These are phyloP conservation scores for Hygrophorus pudorinus DNA, from an alignment of 768 basidiomycete genomes.

Conservation along the genomic window DNA sequence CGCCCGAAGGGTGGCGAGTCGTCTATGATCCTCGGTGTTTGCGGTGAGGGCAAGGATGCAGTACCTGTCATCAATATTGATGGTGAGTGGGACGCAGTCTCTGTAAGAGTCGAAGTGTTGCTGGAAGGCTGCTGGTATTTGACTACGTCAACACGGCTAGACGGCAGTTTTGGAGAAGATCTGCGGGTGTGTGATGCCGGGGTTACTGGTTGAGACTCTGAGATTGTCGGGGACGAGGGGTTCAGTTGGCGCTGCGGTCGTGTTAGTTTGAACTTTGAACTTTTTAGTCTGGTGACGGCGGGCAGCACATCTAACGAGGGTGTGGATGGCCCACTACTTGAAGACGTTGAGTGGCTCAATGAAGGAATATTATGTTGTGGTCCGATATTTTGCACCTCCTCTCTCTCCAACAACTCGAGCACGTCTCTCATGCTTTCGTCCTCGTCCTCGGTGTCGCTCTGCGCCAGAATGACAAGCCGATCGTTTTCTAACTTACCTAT, in stretches of 20 bases:
- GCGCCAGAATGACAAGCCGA: conserved; percentile 38
- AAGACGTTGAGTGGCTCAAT: not conserved
- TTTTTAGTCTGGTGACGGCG: conserved; percentile 22
- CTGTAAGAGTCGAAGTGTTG: conserved; percentile 1
- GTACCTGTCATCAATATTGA: conserved; percentile 4
- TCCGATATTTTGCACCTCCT: conserved; percentile 44
- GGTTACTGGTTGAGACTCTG: not conserved
- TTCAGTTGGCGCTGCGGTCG: conserved; percentile 17
- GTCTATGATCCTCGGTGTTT: no score
- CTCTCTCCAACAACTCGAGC: conserved; percentile 39
- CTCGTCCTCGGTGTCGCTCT: conserved; percentile 50
- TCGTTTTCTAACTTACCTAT: conserved; percentile 46
- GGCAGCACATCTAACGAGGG: conserved; percentile 17
- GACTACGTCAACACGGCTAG: not conserved
- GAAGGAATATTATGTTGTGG: conserved; percentile 25
- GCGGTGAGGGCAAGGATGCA: not conserved
- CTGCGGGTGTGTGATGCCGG: not conserved
- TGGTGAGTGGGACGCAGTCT: conserved; percentile 5
- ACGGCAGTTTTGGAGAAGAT: conserved; percentile 23
- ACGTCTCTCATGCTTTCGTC: conserved; percentile 39
- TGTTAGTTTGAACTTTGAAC: conserved; percentile 42
- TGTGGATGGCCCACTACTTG: conserved; percentile 6
- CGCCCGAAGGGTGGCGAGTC: no score
- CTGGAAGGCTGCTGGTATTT: not conserved
- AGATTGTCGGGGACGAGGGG: not conserved